Evolutionary conservation across 352 stramenopile species (phyloP).

Genomic region (Thalassiosira exigua): DNA sequence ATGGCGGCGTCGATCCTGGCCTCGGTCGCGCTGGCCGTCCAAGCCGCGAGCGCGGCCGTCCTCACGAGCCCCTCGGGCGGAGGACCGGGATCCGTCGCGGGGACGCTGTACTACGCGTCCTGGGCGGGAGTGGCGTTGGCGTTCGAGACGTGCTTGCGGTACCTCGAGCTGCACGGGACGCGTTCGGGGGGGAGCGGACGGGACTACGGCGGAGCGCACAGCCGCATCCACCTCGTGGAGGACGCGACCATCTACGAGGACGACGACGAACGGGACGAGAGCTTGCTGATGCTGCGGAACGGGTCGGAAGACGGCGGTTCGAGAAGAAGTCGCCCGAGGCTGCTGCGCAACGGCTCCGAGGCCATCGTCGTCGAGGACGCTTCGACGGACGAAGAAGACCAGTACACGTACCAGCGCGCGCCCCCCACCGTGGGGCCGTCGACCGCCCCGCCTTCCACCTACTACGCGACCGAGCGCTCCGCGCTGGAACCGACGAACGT

Average conservation of each 20-base stretch:
- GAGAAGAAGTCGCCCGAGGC: not conserved
- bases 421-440: too few relatives aligned
- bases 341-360: not conserved
- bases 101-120: slow-evolving; percentile 34
- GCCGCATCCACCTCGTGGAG: not conserved
- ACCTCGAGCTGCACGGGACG: slow-evolving; percentile 35
- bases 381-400: too few relatives aligned
- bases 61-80: slow-evolving; percentile 37
- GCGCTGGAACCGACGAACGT: too few relatives aligned
- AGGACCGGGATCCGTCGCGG: slow-evolving; percentile 23
- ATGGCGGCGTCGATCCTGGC: slow-evolving; percentile 8
- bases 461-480: too few relatives aligned
- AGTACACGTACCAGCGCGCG: too few relatives aligned
- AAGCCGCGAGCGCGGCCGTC: slow-evolving; percentile 25
- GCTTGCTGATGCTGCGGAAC: not conserved
- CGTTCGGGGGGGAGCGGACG: not conserved
- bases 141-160: slow-evolving; percentile 48
- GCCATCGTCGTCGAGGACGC: too few relatives aligned
- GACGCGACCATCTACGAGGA: not conserved
- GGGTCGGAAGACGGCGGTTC: not conserved
- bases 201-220: not conserved
- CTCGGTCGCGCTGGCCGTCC: slow-evolving; percentile 13
- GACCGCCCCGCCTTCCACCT: too few relatives aligned
- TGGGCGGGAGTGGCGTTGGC: slow-evolving; percentile 38
- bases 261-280: not conserved